Base-by-base conservation (phyloP, 345 rosid genomes). In the Brassica incana region DNA sequence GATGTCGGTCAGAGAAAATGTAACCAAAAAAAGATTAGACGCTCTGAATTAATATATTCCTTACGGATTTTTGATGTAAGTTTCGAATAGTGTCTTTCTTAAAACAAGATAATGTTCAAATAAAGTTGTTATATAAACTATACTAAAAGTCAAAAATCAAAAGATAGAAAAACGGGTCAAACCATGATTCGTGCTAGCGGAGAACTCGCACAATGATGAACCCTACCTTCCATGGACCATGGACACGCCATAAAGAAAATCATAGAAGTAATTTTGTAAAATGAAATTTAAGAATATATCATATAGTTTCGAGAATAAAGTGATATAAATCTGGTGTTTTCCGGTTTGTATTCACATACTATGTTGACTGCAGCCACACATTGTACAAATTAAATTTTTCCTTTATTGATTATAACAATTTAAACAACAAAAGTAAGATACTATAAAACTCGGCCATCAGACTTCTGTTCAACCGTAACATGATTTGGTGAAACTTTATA, bases 381-480 rank as follows among this genome's bases (percentile, higher is more conserved):
- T 2, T 36, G 43, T 36, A 9, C 61, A 59, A 3, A 59, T 20
- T 25, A 5, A 2, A 2, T 27, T 62, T 5, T 27, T 16, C 38
- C 14, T 61, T 60, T 29, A 3, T 62, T 12, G 8, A 12, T 2
- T 29, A 27, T 27, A 62, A 62, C 30, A 27, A 61, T 8, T 61
- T 27, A 35, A 63, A 30, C 12, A 64, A 63, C n/a, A 30, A 63
- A 5, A 70, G 4, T 43, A 30, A 16, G 4, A 2, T 5, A 62
- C 20, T 18, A 65, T 64, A 30, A 75, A 69, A 30, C 27, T 32
- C 29, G 52, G 78, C 20, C n/a, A 35, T 54, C 65, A 75, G 27
- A 38, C 65, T 54, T 65, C 56, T 66, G 66, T 52, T 75, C 66
- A 16, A 67, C 14, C 29, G 2, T 48, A 74, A 48, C 69, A 11